Percentiles rank a stretch among this genome's conserved stretches.
Evolutionary conservation across 257 asterid genomes (phyloP).

Genomic region (Forsythia suspensa): DNA sequence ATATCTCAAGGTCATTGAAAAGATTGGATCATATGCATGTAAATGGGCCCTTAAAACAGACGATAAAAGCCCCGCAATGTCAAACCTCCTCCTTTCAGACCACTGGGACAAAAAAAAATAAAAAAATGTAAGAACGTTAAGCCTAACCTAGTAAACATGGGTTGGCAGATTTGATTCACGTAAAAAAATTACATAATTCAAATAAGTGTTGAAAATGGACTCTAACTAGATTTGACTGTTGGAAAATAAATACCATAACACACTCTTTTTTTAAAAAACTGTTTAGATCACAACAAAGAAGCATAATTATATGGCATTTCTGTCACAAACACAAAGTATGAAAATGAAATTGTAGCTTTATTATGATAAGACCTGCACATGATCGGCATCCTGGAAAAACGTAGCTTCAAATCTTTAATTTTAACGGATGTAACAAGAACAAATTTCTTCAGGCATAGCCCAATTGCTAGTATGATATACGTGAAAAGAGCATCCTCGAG

Average conservation of each 20-base stretch:
- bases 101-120: constrained; percentile 58
- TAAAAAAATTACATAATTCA: background rate
- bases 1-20: constrained; percentile 88
- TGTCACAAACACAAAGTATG: background rate
- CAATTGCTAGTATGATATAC: background rate
- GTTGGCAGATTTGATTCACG: constrained; percentile 11
- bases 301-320: background rate
- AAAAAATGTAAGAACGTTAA: background rate
- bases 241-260: constrained; percentile 7
- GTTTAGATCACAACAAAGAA: background rate
- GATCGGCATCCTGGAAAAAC: background rate
- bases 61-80: constrained; percentile 83
- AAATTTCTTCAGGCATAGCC: background rate
- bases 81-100: constrained; percentile 88
- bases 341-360: background rate
- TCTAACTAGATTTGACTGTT: background rate
- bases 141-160: background rate
- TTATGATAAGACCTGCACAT: background rate
- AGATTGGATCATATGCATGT: constrained; percentile 84
- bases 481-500: background rate
- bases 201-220: background rate
- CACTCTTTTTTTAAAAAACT: background rate
- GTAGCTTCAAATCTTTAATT: background rate
- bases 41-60: constrained; percentile 84
- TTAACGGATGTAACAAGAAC: background rate